A percentile compares a stretch with the other conserved stretches of the same genome.
These are phyloP conservation scores for Paraconiothyrium sp. DNA, from an alignment of 2,329 filamentous ascomycete genomes.

Conservation along the genomic window DNA sequence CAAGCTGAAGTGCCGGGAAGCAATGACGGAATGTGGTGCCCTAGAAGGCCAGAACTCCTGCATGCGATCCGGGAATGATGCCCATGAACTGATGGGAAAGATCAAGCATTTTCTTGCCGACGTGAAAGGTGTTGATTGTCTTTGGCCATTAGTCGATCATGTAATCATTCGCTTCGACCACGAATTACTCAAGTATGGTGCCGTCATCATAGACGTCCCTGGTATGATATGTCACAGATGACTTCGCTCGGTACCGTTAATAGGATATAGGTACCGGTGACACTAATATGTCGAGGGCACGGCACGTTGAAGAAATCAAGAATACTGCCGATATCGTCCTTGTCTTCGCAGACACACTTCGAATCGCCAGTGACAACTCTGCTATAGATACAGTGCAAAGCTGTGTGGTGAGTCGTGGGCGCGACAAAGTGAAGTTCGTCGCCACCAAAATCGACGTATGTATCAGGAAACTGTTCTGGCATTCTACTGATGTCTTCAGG, in stretches of 20 bases:
- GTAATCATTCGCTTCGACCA: constrained; percentile 27
- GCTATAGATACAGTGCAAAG: constrained; percentile 27
- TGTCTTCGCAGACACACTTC: constrained; percentile 30
- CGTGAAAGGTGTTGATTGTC: constrained; percentile 22
- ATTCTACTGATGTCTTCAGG: constrained; percentile 2
- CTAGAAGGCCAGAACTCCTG: constrained; percentile 1
- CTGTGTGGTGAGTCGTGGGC: constrained; percentile 24
- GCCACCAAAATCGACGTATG: constrained; percentile 39
- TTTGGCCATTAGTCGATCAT: constrained; percentile 35
- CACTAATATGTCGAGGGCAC: constrained; percentile 25
- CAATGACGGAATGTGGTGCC: constrained; percentile 15
- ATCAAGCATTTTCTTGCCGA: constrained; percentile 29
- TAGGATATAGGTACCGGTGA: constrained; percentile 30
- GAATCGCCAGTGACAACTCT: constrained; percentile 28
- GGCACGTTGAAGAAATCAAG: constrained; percentile 31
- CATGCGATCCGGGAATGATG: constrained; percentile 10
- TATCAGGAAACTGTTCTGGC: not conserved
- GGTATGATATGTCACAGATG: constrained; percentile 22
- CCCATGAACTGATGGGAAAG: constrained; percentile 22
- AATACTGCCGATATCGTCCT: constrained; percentile 31
- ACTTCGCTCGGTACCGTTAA: not conserved
- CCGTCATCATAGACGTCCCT: constrained; percentile 35
- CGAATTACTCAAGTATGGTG: constrained; percentile 21
- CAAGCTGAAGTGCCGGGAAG: constrained; percentile 28
- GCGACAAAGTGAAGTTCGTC: constrained; percentile 29